Conservation (phyloP, 176 grass and related monocot species). For the Lolium rigidum region DNA sequence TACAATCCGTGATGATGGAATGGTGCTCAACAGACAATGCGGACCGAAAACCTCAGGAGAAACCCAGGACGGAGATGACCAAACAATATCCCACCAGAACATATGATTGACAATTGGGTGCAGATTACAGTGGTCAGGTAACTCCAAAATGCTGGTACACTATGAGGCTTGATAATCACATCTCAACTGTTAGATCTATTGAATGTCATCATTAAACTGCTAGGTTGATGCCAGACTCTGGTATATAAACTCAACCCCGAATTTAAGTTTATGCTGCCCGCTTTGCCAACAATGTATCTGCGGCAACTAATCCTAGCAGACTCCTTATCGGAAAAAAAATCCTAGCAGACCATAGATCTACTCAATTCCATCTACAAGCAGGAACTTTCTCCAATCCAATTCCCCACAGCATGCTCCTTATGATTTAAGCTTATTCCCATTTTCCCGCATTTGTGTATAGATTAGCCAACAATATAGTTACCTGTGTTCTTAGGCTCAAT, state of each 20-base stretch:
- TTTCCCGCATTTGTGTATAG: constrained; percentile 64
- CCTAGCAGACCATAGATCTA: constrained; percentile 32
- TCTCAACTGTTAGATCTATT: constrained; percentile 40
- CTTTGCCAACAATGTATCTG: constrained; percentile 33
- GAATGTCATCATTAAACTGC: constrained; percentile 35
- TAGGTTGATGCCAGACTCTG: constrained; percentile 32
- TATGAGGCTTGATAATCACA: constrained; percentile 44
- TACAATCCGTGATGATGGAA: too few species aligned
- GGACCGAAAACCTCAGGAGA: neutral
- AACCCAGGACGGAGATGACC: neutral
- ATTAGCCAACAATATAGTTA: constrained; percentile 76
- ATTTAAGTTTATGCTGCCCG: constrained; percentile 18
- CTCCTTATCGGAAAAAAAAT: too few species aligned
- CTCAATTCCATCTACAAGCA: constrained; percentile 72
- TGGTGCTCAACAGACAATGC: neutral
- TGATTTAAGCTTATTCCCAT: constrained; percentile 72
- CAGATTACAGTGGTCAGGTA: constrained; percentile 1
- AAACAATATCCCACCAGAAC: neutral
- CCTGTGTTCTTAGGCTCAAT: constrained; percentile 76
- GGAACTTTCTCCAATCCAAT: constrained; percentile 64
- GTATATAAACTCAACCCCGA: constrained; percentile 46
- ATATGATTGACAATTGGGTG: neutral
- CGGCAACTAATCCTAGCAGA: constrained; percentile 45
- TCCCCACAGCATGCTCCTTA: constrained; percentile 61
- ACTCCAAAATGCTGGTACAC: constrained; percentile 30